Evolutionary conservation across 2,329 filamentous ascomycete species (phyloP).

Genomic region (Triangularia verruculosa): DNA sequence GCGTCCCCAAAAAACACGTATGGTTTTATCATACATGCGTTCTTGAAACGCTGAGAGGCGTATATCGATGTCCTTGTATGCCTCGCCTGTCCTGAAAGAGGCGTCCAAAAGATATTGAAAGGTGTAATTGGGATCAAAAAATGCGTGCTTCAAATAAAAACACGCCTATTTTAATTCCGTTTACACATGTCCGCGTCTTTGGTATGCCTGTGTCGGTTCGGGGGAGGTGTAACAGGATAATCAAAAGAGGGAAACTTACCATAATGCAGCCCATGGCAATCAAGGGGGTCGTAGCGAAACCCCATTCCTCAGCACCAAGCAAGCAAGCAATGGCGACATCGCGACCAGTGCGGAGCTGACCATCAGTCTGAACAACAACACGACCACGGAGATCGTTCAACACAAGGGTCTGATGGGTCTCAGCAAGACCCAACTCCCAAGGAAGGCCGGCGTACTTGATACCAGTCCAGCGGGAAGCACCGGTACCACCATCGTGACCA

Average conservation of each 20-base stretch:
- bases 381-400: constrained; percentile 93
- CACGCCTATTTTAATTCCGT: background rate
- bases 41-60: no score
- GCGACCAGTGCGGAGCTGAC: constrained; percentile 86
- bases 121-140: background rate
- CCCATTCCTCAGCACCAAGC: constrained; percentile 96
- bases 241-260: constrained; percentile 20
- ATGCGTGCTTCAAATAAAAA: background rate
- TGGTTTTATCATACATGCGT: no score
- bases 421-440: constrained; percentile 93
- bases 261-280: constrained; percentile 97
- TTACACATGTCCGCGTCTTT: background rate
- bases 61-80: no score
- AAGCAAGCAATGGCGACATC: constrained; percentile 94
- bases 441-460: constrained; percentile 98
- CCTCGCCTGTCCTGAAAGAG: background rate
- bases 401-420: constrained; percentile 94
- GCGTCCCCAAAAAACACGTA: no score
- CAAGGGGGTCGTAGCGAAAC: constrained; percentile 89
- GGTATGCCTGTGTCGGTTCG: background rate
- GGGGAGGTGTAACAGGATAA: background rate
- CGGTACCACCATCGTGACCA: constrained; percentile 93
- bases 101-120: background rate
- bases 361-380: constrained; percentile 94
- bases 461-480: constrained; percentile 95